Evolutionary conservation across 805 yeast species (phyloP).

Genomic region (Kuraishia piskuri): DNA sequence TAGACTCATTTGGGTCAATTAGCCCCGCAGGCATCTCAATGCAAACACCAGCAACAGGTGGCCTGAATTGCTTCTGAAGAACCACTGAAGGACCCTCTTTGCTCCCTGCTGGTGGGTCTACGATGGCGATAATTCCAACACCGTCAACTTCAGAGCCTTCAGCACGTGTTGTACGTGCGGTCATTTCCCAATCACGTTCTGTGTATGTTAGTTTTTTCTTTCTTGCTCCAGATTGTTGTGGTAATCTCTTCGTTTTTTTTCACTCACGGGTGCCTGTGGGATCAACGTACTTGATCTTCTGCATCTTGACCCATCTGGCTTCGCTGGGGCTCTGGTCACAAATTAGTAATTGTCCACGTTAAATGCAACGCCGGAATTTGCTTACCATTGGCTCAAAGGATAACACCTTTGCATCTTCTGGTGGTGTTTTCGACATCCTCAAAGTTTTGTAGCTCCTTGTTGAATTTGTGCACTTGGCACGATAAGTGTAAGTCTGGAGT

Average conservation of each 20-base stretch:
- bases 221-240: slow-evolving; percentile 47
- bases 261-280: slow-evolving; percentile 45
- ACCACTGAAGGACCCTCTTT: slow-evolving; percentile 37
- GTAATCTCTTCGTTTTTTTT: slow-evolving; percentile 62
- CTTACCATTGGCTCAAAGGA: slow-evolving; percentile 20
- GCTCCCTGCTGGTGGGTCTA: slow-evolving; percentile 32
- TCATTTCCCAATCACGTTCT: slow-evolving; percentile 84
- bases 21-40: slow-evolving; percentile 95
- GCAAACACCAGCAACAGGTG: slow-evolving; percentile 83
- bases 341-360: neutral
- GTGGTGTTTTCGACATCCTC: slow-evolving; percentile 1
- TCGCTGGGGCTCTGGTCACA: slow-evolving; percentile 23
- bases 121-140: slow-evolving; percentile 77
- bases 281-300: slow-evolving; percentile 61
- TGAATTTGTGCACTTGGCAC: neutral
- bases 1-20: slow-evolving; percentile 73
- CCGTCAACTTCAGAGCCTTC: slow-evolving; percentile 67
- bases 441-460: neutral
- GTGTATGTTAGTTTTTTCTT: neutral
- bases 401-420: slow-evolving; percentile 21
- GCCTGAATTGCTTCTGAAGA: slow-evolving; percentile 85
- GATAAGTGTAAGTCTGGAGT: neutral
- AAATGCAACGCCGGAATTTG: neutral
- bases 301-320: slow-evolving; percentile 61
- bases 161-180: slow-evolving; percentile 69